Conservation (phyloP, 2,329 filamentous ascomycete species). For the Ceratocystis variospora region DNA sequence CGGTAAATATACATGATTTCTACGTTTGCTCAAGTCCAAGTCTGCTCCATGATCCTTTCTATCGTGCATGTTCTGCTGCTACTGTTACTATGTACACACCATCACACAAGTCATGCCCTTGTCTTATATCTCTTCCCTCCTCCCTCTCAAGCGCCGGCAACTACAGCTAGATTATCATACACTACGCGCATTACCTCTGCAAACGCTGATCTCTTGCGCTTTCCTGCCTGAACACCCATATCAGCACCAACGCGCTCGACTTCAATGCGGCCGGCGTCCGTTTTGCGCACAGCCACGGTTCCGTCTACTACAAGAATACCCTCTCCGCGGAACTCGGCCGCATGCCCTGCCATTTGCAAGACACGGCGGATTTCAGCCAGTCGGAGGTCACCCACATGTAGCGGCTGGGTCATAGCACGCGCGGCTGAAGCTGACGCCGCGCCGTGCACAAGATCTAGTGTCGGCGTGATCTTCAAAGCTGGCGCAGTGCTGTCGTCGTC, state of each 20-base stretch:
- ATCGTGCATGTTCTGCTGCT: not conserved
- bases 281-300: conserved; percentile 77
- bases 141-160: conserved; percentile 38
- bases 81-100: not conserved
- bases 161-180: conserved; percentile 85
- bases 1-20: not conserved
- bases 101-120: not conserved
- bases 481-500: conserved; percentile 17
- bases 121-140: too few species aligned
- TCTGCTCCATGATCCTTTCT: not conserved
- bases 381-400: conserved; percentile 87
- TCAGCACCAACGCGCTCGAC: conserved; percentile 57
- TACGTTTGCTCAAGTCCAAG: too few species aligned
- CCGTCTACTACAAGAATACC: conserved; percentile 84
- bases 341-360: conserved; percentile 70
- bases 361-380: conserved; percentile 76
- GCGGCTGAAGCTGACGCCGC: conserved; percentile 55
- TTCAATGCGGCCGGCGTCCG: conserved; percentile 72
- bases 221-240: conserved; percentile 20
- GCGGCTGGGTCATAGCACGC: conserved; percentile 53
- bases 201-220: conserved; percentile 47
- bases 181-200: conserved; percentile 81
- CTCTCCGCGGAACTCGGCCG: conserved; percentile 84
- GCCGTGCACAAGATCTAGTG: conserved; percentile 45
- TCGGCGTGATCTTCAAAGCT: conserved; percentile 30